These are phyloP conservation scores for Jacaranda mimosifolia DNA, from an alignment of 257 asterid species.

Conservation along the genomic window DNA sequence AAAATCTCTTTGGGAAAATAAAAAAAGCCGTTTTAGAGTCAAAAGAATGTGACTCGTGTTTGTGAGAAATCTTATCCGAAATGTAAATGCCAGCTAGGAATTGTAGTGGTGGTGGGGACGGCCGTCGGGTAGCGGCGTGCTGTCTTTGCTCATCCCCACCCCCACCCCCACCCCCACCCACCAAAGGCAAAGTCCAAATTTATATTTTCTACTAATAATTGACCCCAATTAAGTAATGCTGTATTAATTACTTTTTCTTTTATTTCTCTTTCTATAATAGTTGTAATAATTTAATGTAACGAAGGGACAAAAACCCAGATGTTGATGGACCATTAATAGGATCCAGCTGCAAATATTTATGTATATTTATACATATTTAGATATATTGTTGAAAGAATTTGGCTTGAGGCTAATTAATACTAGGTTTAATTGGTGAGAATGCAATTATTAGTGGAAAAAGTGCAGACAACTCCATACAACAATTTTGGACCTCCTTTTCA, in stretches of 20 bases:
- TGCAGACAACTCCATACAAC: conserved; percentile 32
- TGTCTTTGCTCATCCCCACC: conserved; percentile 45
- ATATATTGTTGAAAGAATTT: not conserved
- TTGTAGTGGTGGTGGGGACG: conserved; percentile 27
- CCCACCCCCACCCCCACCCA: conserved; percentile 28
- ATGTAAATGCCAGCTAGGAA: conserved; percentile 21
- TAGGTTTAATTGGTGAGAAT: conserved; percentile 19
- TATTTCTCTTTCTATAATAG: not conserved
- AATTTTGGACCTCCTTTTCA: not conserved
- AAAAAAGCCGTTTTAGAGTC: no score
- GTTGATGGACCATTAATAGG: not conserved
- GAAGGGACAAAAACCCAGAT: not conserved
- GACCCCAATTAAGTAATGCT: not conserved
- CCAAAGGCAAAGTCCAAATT: not conserved
- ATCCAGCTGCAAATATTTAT: not conserved
- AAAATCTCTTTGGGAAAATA: not conserved
- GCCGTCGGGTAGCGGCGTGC: conserved; percentile 41
- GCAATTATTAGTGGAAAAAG: conserved; percentile 45
- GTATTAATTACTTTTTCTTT: not conserved
- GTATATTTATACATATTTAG: not conserved
- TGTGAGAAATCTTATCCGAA: conserved; percentile 37
- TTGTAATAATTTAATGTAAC: not conserved
- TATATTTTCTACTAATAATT: not conserved
- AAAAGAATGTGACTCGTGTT: not conserved
- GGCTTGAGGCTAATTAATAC: conserved; percentile 12